A percentile compares a stretch with the other conserved stretches of the same genome.
phyloP scores from a whole-genome alignment of 2,329 filamentous ascomycete species.

The Verticillium tricorpus region DNA sequence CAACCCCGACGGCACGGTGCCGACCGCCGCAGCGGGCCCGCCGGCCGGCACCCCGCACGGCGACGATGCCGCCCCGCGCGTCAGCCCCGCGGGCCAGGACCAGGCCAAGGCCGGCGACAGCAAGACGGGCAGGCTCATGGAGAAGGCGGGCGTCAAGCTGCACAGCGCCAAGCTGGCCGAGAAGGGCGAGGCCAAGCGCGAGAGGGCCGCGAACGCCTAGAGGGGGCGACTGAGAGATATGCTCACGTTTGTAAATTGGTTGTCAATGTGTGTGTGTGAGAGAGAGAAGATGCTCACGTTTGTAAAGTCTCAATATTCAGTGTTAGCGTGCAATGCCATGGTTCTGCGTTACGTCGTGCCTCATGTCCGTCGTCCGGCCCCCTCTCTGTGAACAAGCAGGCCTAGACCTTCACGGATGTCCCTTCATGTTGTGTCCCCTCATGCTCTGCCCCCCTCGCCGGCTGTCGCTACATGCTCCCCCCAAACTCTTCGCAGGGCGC shows the following conservation, averaged over 20 bases:
- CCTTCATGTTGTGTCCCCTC: neutral
- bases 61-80: slow-evolving; percentile 8
- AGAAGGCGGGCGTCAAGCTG: slow-evolving; percentile 50
- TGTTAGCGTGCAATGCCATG: neutral
- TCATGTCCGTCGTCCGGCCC: neutral
- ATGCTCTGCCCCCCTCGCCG: too few relatives aligned
- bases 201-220: slow-evolving; percentile 22
- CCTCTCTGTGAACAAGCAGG: too few relatives aligned
- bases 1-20: slow-evolving; percentile 1
- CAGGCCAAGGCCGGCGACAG: slow-evolving; percentile 30
- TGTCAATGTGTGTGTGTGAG: too few relatives aligned
- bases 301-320: neutral
- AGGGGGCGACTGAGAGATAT: neutral
- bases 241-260: neutral
- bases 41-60: slow-evolving; percentile 6
- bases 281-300: too few relatives aligned
- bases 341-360: neutral
- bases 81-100: slow-evolving; percentile 26
- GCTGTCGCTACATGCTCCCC: too few relatives aligned
- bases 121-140: slow-evolving; percentile 51
- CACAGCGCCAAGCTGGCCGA: slow-evolving; percentile 40
- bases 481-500: too few relatives aligned
- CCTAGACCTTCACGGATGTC: too few relatives aligned
- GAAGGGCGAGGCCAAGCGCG: slow-evolving; percentile 47
- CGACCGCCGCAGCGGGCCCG: neutral